Percentiles rank a stretch among this genome's conserved stretches.
These are phyloP conservation scores for Saccharomyces paradoxus DNA, from an alignment of 805 yeast species.

Conservation along the genomic window DNA sequence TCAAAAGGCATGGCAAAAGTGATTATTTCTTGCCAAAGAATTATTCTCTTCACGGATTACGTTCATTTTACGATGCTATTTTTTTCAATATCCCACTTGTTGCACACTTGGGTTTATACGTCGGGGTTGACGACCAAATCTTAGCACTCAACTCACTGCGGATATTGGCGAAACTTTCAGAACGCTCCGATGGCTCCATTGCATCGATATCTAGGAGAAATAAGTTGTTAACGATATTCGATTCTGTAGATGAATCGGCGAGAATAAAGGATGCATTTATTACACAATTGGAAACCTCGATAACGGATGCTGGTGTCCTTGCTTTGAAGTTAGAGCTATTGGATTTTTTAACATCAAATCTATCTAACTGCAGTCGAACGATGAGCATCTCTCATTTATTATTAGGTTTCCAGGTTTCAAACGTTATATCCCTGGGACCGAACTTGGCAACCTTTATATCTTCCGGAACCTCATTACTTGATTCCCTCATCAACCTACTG, in stretches of 20 bases:
- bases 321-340: conserved; percentile 50
- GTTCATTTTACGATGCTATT: conserved; percentile 64
- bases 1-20: conserved; percentile 24
- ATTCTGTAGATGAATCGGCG: conserved; percentile 69
- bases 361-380: conserved; percentile 35
- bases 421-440: conserved; percentile 45
- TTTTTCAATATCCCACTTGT: conserved; percentile 62
- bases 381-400: conserved; percentile 64
- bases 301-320: conserved; percentile 34
- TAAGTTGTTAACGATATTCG: conserved; percentile 60
- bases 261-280: conserved; percentile 68
- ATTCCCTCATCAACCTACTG: conserved; percentile 44
- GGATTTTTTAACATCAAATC: conserved; percentile 45
- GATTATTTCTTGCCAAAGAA: conserved; percentile 27
- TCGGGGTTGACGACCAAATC: conserved; percentile 45
- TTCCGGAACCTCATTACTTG: conserved; percentile 49
- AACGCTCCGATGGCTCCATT: conserved; percentile 23
- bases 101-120: conserved; percentile 67
- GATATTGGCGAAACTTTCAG: conserved; percentile 44
- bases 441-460: conserved; percentile 42
- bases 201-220: conserved; percentile 40
- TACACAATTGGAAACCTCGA: conserved; percentile 49
- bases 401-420: conserved; percentile 59
- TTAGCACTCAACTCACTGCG: conserved; percentile 48
- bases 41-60: conserved; percentile 50